These are phyloP conservation scores for Fibroporia radiculosa DNA, from an alignment of 768 basidiomycete genomes.

Conservation along the genomic window DNA sequence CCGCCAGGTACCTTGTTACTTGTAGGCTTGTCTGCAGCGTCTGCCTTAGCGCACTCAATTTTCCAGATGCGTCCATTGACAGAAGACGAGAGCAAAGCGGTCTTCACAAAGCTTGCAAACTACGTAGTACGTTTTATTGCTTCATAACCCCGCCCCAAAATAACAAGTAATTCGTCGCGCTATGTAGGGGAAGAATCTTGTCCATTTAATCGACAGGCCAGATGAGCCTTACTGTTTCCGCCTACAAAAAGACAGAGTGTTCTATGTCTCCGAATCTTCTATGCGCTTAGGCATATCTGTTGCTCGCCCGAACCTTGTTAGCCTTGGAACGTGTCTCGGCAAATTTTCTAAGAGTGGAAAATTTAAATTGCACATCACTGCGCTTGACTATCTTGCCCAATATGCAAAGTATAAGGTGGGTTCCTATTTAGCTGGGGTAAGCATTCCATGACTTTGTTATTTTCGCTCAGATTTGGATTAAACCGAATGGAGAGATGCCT, in stretches of 20 bases:
- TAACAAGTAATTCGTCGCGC: not conserved
- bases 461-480: conserved; percentile 83
- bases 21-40: no score
- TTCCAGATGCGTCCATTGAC: conserved; percentile 85
- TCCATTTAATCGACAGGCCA: conserved; percentile 89
- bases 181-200: conserved; percentile 84
- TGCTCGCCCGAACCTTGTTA: conserved; percentile 86
- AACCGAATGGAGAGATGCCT: conserved; percentile 98
- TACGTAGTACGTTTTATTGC: conserved; percentile 64
- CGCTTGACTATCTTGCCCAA: conserved; percentile 87
- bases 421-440: not conserved
- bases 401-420: conserved; percentile 96
- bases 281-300: conserved; percentile 92
- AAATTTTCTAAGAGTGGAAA: conserved; percentile 97
- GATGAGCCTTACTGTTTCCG: conserved; percentile 97
- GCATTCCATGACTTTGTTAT: not conserved
- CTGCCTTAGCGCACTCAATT: no score
- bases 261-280: conserved; percentile 91
- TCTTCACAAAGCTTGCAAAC: conserved; percentile 95
- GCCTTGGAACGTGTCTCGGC: conserved; percentile 93
- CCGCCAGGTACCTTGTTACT: no score
- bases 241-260: conserved; percentile 89
- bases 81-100: conserved; percentile 92
- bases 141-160: not conserved
- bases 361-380: conserved; percentile 94